Evolutionary conservation across 306 rosid species (phyloP).

Genomic region (Gastrolobium villosum): DNA sequence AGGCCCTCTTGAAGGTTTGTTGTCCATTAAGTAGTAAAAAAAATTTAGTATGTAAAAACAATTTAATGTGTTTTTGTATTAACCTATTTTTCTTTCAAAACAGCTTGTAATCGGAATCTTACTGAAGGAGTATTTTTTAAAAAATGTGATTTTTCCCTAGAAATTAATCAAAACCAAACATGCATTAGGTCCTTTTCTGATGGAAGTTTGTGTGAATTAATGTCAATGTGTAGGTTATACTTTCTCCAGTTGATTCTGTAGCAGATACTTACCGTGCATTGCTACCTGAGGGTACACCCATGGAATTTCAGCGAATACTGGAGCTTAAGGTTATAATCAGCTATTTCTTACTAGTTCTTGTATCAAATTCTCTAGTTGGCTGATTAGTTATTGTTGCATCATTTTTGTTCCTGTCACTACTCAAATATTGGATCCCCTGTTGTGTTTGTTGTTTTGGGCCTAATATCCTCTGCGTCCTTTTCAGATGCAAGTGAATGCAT

Average conservation of each 20-base stretch:
- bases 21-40: conserved; percentile 27
- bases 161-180: conserved; percentile 22
- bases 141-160: background rate
- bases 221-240: conserved; percentile 76
- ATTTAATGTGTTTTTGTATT: conserved; percentile 18
- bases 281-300: conserved; percentile 98
- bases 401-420: conserved; percentile 5
- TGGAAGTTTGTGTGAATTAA: conserved; percentile 35
- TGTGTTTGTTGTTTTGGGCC: background rate
- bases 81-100: background rate
- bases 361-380: conserved; percentile 29
- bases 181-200: conserved; percentile 34
- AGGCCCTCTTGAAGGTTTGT: conserved; percentile 94
- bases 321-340: conserved; percentile 87
- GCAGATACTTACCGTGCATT: conserved; percentile 96
- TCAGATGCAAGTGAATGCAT: conserved; percentile 38
- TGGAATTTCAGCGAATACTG: conserved; percentile 96
- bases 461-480: background rate
- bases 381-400: conserved; percentile 38
- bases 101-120: conserved; percentile 24
- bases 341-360: conserved; percentile 38
- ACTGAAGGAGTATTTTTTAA: background rate
- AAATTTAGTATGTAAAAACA: background rate
- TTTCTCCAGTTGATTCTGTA: conserved; percentile 95
- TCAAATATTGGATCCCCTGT: background rate